Conservation (phyloP, 164 flowering plant species). For the Vitis vinifera region ASM3070453v1 NC_081819.1:15608501-15609000, state of each 20-base stretch:
- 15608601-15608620: background rate
- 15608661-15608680: slow-evolving; percentile 26
- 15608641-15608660: slow-evolving; percentile 11
- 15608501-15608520: slow-evolving; percentile 17
- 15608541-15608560: background rate
- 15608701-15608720: background rate
- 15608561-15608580: background rate
- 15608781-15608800: slow-evolving; percentile 56
- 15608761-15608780: slow-evolving; percentile 72
- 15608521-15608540: slow-evolving; percentile 33
- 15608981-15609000: too few species aligned
- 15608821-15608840: too few species aligned
- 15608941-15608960: too few species aligned
- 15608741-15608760: slow-evolving; percentile 66
- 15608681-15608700: slow-evolving; percentile 20
- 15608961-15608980: too few species aligned
- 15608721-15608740: background rate
- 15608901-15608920: too few species aligned
- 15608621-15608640: background rate
- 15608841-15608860: background rate
- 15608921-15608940: background rate
- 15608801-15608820: slow-evolving; percentile 35
- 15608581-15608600: background rate
- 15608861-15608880: background rate
- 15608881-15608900: background rate